Evolutionary conservation across 129 eudicot genomes (phyloP).

Genomic region (Ambrosia artemisiifolia): DNA sequence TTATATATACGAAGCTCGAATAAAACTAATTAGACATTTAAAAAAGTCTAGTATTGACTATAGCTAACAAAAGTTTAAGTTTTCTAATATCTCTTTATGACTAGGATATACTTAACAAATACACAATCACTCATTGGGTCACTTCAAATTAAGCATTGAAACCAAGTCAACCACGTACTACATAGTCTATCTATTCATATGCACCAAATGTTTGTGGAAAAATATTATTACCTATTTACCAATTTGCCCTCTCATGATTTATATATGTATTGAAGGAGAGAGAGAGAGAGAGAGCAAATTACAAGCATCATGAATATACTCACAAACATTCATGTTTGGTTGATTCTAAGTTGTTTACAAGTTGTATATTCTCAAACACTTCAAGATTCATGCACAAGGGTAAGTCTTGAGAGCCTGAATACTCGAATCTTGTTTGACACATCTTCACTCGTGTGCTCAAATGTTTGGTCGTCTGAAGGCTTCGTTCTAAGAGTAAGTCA

Average conservation of each 20-base stretch:
- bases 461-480: slow-evolving; percentile 57
- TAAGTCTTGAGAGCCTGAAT: slow-evolving; percentile 30
- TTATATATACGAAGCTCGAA: too few relatives aligned
- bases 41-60: too few relatives aligned
- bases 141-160: not conserved
- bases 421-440: slow-evolving; percentile 48
- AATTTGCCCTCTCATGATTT: slow-evolving; percentile 20
- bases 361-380: slow-evolving; percentile 47
- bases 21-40: too few relatives aligned
- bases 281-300: not conserved
- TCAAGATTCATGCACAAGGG: slow-evolving; percentile 56
- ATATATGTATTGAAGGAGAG: not conserved
- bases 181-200: not conserved
- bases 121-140: not conserved
- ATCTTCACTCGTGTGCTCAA: slow-evolving; percentile 53
- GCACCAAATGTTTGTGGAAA: slow-evolving; percentile 28
- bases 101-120: not conserved
- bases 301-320: slow-evolving; percentile 23
- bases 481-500: slow-evolving; percentile 71
- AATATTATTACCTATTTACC: slow-evolving; percentile 23
- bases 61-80: not conserved
- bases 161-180: slow-evolving; percentile 29
- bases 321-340: slow-evolving; percentile 24
- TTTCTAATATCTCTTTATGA: not conserved
- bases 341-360: slow-evolving; percentile 21